Percentiles rank a stretch among this genome's conserved stretches.
These are phyloP conservation scores for Herpetospermum pedunculosum DNA, from an alignment of 306 rosid species.

Conservation along the genomic window DNA sequence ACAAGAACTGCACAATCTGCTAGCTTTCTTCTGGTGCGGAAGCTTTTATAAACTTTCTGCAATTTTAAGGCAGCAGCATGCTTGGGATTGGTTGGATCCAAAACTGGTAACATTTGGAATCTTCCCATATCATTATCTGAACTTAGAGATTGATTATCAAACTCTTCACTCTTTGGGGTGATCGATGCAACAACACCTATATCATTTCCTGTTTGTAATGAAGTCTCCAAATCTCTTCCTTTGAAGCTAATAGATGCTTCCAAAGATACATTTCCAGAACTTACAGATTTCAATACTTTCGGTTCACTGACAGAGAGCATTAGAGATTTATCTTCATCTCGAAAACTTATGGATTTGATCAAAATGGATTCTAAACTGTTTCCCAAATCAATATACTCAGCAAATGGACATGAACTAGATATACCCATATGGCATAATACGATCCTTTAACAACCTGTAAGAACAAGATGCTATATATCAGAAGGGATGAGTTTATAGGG, in stretches of 20 bases:
- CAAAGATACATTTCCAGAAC: slow-evolving; percentile 61
- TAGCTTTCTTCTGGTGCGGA: slow-evolving; percentile 85
- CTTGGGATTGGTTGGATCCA: slow-evolving; percentile 56
- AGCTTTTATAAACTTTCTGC: slow-evolving; percentile 98
- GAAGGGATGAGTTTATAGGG: neutral
- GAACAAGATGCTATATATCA: neutral
- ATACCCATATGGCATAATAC: slow-evolving; percentile 51
- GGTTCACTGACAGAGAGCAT: slow-evolving; percentile 68
- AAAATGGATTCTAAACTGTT: slow-evolving; percentile 43
- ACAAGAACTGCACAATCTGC: slow-evolving; percentile 99
- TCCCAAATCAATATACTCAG: slow-evolving; percentile 43
- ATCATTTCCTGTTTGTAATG: slow-evolving; percentile 25
- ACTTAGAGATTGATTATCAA: slow-evolving; percentile 21
- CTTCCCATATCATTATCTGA: slow-evolving; percentile 25
- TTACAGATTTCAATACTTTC: slow-evolving; percentile 38
- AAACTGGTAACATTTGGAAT: slow-evolving; percentile 23
- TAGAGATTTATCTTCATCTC: slow-evolving; percentile 43
- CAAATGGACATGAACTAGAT: slow-evolving; percentile 65
- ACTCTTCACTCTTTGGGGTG: slow-evolving; percentile 29
- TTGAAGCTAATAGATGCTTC: slow-evolving; percentile 74
- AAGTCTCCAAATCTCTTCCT: slow-evolving; percentile 30
- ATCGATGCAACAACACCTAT: slow-evolving; percentile 7
- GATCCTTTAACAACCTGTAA: slow-evolving; percentile 28
- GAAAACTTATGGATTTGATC: slow-evolving; percentile 62
- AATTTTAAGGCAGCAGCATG: slow-evolving; percentile 83